Evolutionary conservation across 1,284 basidiomycete species (phyloP), one percentile per base, ranked within the genome.

Genomic region (Malassezia vespertilionis): DNA sequence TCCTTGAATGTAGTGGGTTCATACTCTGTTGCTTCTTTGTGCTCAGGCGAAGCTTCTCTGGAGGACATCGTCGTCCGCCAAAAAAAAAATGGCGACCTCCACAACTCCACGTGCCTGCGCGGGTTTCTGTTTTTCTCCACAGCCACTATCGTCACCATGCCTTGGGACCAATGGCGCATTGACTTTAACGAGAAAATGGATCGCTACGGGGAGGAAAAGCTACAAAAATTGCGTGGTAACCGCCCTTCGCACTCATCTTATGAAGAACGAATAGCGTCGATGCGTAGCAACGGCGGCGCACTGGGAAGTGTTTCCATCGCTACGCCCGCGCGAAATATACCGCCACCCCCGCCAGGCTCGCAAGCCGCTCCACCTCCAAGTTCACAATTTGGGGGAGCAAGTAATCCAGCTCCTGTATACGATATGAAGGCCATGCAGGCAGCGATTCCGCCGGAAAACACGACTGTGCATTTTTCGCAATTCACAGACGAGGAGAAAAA

Each of bases 1-100:
- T 73, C 73, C 23, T 72, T 68, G 56, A 80, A 80, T 10, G 37
- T 39, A 9, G 15, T 3, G 15, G 37, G 36, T 23, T 24, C 12
- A 14, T 14, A 4, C 36, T n/a, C 31, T 18, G 15, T 18, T 7
- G 18, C 20, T n/a, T 18, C 28, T n/a, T 30, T n/a, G 28, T 11
- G 28, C 11, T 20, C 27, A 14, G 23, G n/a, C 23, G 24, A 4
- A 2, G 15, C 24, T 14, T 5, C 15, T 27, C 22, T 12, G 6
- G 15, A 9, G 24, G 37, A n/a, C 37, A 27, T 28, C 7, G 18
- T 9, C 31, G n/a, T 30, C 27, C 17, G 9, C 37, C 17, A 41
- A 33, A 33, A 33, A 33, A 33, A 33, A 32, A 3, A 4, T 5
- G 28, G 5, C 18, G 8, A 15, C 30, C n/a, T 32, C 40, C 40